Conservation (phyloP, 2,329 filamentous ascomycete species). For the Trichophyton rubrum region DNA sequence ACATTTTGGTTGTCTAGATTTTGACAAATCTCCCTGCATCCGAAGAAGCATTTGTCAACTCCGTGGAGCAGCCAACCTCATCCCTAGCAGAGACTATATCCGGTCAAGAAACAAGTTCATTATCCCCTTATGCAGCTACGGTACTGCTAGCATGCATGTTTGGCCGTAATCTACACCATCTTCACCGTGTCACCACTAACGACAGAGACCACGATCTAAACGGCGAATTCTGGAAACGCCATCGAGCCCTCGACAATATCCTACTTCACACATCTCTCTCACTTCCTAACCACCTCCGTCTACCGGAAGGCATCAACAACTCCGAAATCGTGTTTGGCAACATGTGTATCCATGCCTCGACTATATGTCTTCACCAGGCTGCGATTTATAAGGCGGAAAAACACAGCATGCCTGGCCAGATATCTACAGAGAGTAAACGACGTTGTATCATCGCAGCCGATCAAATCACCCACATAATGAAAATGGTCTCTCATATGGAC, state of each 20-base stretch:
- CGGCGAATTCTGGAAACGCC: constrained; percentile 90
- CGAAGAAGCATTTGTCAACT: constrained; percentile 74
- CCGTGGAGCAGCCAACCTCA: constrained; percentile 58
- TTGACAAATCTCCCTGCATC: constrained; percentile 71
- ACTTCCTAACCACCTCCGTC: constrained; percentile 65
- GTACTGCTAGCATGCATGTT: constrained; percentile 80
- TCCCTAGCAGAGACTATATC: constrained; percentile 45
- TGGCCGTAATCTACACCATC: constrained; percentile 77
- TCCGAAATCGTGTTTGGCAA: constrained; percentile 87
- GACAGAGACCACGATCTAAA: constrained; percentile 80
- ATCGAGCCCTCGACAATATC: constrained; percentile 78
- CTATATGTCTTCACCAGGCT: constrained; percentile 94
- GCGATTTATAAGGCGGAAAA: constrained; percentile 96
- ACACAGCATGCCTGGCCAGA: constrained; percentile 60
- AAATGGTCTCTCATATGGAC: constrained; percentile 83
- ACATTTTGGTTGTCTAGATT: constrained; percentile 38
- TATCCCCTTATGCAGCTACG: constrained; percentile 69
- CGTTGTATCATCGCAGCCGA: constrained; percentile 87
- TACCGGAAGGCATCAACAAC: constrained; percentile 62
- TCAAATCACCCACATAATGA: constrained; percentile 90
- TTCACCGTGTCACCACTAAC: constrained; percentile 72
- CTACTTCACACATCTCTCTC: constrained; percentile 75
- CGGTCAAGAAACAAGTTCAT: constrained; percentile 56
- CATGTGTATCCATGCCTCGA: constrained; percentile 93
- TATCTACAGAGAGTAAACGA: constrained; percentile 81